Evolutionary conservation across 2,329 filamentous ascomycete genomes (phyloP), one percentile per base, ranked within the genome.

Genomic region (Cordyceps militaris): DNA sequence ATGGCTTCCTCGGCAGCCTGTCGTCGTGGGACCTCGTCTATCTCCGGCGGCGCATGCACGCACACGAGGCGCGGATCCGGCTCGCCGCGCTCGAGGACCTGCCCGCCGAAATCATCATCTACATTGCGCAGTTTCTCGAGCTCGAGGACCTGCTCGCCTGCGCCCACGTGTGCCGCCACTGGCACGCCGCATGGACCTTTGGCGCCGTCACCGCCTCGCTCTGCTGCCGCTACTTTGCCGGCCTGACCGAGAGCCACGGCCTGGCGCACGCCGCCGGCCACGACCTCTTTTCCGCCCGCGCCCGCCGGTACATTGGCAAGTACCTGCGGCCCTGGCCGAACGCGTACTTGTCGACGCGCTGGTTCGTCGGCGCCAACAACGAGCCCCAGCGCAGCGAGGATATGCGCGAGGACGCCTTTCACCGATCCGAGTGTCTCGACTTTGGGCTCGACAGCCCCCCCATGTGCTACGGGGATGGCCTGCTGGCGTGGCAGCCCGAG

Each of bases 21-120:
- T 69, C 69, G 2, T 40, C 62, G 2, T 66, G 62, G 62, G 69
- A 71, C 13, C 57, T 66, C 2, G 26, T 69, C 3, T 66, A 67
- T 34, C 57, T 70, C n/a, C 63, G 66, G 8, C 40, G 58, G 26
- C 60, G 52, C 28, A 32, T 68, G 11, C 60, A 60, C 9, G n/a
- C 50, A 1, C 58, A 59, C 26, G 49, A 44, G 2, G 16, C 49
- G 3, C 56, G 49, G 11, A 51, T 67, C 40, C 48, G 47, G 5
- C 57, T 69, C 2, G 56, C 67, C 3, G 56, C 63, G n/a, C 56
- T 71, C 1, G 58, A 61, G 2, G 61, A 68, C 34, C 61, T 71
- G 0, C 68, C 70, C 1, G 47, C 51, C 4, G 70, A 71, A 49
- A 48, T 71, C 10, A 36, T 71, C 13, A 65, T 62, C 13, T 14